Base-by-base conservation (phyloP, 352 stramenopile genomes). In the Phytophthora tubulina region DNA sequence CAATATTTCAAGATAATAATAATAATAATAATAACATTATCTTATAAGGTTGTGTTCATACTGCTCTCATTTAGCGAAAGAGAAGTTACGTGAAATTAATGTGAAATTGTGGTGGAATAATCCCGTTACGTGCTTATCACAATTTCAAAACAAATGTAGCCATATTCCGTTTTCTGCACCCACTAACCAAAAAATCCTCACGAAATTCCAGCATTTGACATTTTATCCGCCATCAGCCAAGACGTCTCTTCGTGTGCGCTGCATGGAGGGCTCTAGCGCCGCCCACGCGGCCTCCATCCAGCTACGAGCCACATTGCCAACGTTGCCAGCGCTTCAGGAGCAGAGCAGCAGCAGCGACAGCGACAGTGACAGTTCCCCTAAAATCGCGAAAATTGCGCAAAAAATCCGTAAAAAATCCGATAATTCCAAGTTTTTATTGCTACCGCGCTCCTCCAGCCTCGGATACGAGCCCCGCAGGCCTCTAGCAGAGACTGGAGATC, bases 401-500 rank as follows among this genome's bases (percentile, higher is more conserved):
- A 61, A 50, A 42, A 51, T 14, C 1, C 31, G 45, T 17, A 48
- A 57, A 71, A 62, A 42, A 6, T 15, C 45, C 5, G 30, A 52
- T 36, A 70, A 73, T 49, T 53, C 38, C 11, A 55, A 14, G 27
- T 63, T 70, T 33, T 59, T 67, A 14, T 33, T 67, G 45, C 32
- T 78, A 1, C 71, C 71, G 13, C 62, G 64, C 46, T 60, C 49
- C 5, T 67, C 46, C 36, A 76, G 67, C 55, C 55, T 69, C 59
- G 58, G 60, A 0, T 67, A 60, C 33, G 67, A 64, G 45, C 63
- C 63, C 0, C 52, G 53, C 5, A 42, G 75, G 30, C 49, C 66
- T 31, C 13, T 59, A 0, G 44, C 54, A 46, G 57, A 30, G 6
- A 48, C 45, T n/a, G 73, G 64, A 45, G 67, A 82, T 41, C 75